Evolutionary conservation across 2,329 filamentous ascomycete genomes (phyloP).

Genomic region (Xylariomycetidae sp.): DNA sequence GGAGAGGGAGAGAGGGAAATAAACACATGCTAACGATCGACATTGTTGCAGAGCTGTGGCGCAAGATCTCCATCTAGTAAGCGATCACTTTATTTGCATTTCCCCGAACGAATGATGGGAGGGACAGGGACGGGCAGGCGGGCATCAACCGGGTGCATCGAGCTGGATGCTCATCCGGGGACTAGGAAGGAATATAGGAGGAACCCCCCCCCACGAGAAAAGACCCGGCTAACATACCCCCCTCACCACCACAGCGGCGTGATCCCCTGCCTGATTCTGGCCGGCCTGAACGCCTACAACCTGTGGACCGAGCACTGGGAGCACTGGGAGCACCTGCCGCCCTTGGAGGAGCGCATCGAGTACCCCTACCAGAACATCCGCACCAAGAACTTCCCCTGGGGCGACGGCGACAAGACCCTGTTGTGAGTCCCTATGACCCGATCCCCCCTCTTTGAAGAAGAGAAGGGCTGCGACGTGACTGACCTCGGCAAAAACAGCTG

Average conservation of each 20-base stretch:
- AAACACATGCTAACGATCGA: conserved; percentile 11
- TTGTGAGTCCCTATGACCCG: conserved; percentile 53
- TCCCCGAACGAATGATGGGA: background rate
- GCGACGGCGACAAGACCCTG: conserved; percentile 85
- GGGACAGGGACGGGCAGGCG: background rate
- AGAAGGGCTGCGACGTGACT: no score
- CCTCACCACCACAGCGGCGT: conserved; percentile 58
- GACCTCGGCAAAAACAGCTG: conserved; percentile 52
- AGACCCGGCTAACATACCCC: no score
- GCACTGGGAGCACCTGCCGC: conserved; percentile 80
- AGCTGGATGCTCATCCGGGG: background rate
- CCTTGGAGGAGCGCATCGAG: conserved; percentile 84
- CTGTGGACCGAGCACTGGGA: conserved; percentile 97
- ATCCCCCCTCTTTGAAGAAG: background rate
- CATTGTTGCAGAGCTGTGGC: conserved; percentile 70
- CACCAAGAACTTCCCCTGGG: conserved; percentile 92
- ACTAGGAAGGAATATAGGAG: background rate
- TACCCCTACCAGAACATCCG: conserved; percentile 98
- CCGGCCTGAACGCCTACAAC: conserved; percentile 75
- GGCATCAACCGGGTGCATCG: background rate
- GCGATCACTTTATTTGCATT: conserved; percentile 35
- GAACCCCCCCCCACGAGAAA: no score
- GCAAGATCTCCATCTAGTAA: conserved; percentile 94
- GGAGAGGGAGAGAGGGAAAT: conserved; percentile 1
- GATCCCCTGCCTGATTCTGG: conserved; percentile 65